Evolutionary conservation across 495 filamentous ascomycete species (phyloP), one percentile per base, ranked within the genome.

Genomic region (Xanthoparmelia taractica): DNA sequence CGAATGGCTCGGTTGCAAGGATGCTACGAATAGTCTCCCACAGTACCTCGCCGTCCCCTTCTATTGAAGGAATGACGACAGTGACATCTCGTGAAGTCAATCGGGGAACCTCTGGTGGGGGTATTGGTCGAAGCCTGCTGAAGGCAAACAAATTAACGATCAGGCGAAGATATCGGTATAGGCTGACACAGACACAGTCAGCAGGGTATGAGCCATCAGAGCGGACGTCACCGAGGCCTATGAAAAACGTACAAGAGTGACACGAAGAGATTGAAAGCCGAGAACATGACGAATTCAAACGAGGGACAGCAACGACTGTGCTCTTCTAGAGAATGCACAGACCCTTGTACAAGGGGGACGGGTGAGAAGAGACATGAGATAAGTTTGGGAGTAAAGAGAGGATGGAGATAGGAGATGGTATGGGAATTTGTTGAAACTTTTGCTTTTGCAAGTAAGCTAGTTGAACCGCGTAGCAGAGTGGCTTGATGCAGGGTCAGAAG

Each of bases 11-110:
- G 41, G 78, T 82, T 37, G 72, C 73, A 41, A 87, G 79, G 57
- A 83, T 84, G 7, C 82, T 82, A 31, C 79, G 74, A 54, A 88
- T 78, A 33, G 85, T 87, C 67, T 84, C 79, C 36, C 77, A 76
- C 61, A 88, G 70, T 67, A 82, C 81, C 37, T 78, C 76, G 33
- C 84, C 82, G 69, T 83, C 82, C 23, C 81, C 82, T 57, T 87
- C 83, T 63, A 90, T 80, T 1, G 85, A 86, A 17, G 87, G 87
- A 62, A 90, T 82, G 66, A 91, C 86, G 45, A 90, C 84, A 29
- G 87, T 87, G 64, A 90, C 85, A 82, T 91, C 85, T 69, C 86
- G 73, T 0, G 81, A 76, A n/a, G 80, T 84, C 69, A 87, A 78
- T 66, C 77, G 82, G 15, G 87, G 86, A 38, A 84, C 81, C 31